Percentiles rank a stretch among this genome's conserved stretches.
Evolutionary conservation across 139 green algal species (phyloP).

Genomic region (Tetradesmus obliquus): DNA sequence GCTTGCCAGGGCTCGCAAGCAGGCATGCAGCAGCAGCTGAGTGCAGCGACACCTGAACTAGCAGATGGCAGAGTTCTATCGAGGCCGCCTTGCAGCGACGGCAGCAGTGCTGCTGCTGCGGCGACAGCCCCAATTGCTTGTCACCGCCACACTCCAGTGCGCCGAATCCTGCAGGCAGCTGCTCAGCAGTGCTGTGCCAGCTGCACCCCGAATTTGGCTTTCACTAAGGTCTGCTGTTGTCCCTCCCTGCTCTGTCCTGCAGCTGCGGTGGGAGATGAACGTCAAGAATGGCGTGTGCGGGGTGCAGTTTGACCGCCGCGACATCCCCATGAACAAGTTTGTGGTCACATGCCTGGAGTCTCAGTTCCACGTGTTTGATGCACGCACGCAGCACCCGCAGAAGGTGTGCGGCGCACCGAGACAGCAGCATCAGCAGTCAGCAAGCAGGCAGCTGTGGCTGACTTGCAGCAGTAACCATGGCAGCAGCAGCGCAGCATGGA

Average conservation of each 20-base stretch:
- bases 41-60: too few species aligned
- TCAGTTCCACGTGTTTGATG: slow-evolving; percentile 87
- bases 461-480: not conserved
- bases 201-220: not conserved
- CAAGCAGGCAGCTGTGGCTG: not conserved
- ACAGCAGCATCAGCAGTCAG: not conserved
- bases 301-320: slow-evolving; percentile 89
- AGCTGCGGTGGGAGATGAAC: slow-evolving; percentile 84
- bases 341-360: slow-evolving; percentile 84
- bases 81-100: not conserved
- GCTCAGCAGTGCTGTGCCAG: too few species aligned
- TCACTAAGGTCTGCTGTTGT: not conserved
- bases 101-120: not conserved
- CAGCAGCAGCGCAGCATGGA: not conserved
- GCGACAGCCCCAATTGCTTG: not conserved
- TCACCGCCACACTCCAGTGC: too few species aligned
- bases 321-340: slow-evolving; percentile 99
- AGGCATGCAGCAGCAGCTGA: not conserved
- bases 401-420: slow-evolving; percentile 40
- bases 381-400: slow-evolving; percentile 80
- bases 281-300: slow-evolving; percentile 91
- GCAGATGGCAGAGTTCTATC: too few species aligned
- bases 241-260: not conserved
- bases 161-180: not conserved
- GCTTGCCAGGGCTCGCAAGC: not conserved